phyloP scores from a whole-genome alignment of 2,329 filamentous ascomycete species.

The Talaromyces islandicus region DNA sequence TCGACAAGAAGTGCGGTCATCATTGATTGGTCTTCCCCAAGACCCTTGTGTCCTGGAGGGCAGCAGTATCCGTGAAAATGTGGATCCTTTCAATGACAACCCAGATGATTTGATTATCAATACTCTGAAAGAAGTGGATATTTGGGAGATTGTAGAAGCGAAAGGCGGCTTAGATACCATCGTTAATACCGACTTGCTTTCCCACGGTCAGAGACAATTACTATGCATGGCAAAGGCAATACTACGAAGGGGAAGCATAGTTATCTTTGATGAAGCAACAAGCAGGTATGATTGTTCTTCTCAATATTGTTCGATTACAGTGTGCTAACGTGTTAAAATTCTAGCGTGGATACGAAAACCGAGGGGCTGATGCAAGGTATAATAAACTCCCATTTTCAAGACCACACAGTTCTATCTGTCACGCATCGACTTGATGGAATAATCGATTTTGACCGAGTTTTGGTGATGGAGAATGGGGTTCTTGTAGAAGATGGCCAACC shows the following conservation, averaged over 20 bases:
- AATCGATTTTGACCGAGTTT: slow-evolving; percentile 65
- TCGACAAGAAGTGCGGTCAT: slow-evolving; percentile 62
- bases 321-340: slow-evolving; percentile 70
- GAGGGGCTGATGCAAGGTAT: slow-evolving; percentile 64
- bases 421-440: slow-evolving; percentile 68
- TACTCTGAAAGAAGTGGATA: slow-evolving; percentile 63
- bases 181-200: slow-evolving; percentile 63
- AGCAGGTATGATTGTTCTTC: slow-evolving; percentile 13
- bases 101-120: slow-evolving; percentile 63
- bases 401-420: slow-evolving; percentile 61
- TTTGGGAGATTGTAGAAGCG: slow-evolving; percentile 45
- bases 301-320: slow-evolving; percentile 38
- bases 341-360: slow-evolving; percentile 66
- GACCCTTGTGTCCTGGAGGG: slow-evolving; percentile 72
- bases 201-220: slow-evolving; percentile 69
- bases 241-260: slow-evolving; percentile 62
- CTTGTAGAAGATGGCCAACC: slow-evolving; percentile 1
- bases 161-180: slow-evolving; percentile 26
- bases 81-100: slow-evolving; percentile 70
- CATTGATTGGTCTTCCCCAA: slow-evolving; percentile 74
- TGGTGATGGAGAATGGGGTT: slow-evolving; percentile 46
- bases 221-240: slow-evolving; percentile 68
- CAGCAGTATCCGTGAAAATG: slow-evolving; percentile 67
- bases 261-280: slow-evolving; percentile 72
- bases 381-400: slow-evolving; percentile 61